These are phyloP conservation scores for Marchantia paleacea DNA, from an alignment of 225 moss, liverwort and hornwort genomes.

Conservation along the genomic window DNA sequence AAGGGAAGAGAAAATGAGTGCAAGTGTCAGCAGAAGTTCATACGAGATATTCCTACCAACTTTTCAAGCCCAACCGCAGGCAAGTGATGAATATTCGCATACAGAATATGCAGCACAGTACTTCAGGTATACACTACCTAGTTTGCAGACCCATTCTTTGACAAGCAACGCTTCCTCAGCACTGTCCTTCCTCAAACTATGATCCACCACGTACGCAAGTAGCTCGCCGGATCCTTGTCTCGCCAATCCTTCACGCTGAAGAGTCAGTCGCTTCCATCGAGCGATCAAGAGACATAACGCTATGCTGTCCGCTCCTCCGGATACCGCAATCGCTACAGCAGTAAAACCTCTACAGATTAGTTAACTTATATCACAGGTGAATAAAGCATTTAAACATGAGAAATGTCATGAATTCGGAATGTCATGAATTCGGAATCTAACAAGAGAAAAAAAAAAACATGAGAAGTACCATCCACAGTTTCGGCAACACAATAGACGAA, in stretches of 20 bases:
- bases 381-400: neutral
- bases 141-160: constrained; percentile 58
- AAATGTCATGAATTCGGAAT: neutral
- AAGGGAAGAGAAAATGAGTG: too few relatives aligned
- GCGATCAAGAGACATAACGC: constrained; percentile 72
- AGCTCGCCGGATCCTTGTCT: constrained; percentile 14
- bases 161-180: constrained; percentile 68
- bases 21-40: too few relatives aligned
- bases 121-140: constrained; percentile 44
- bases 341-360: neutral
- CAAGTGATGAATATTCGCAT: too few relatives aligned
- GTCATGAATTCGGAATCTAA: too few relatives aligned
- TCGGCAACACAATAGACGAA: neutral
- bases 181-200: constrained; percentile 74
- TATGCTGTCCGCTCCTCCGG: constrained; percentile 97
- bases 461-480: neutral
- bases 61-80: too few relatives aligned
- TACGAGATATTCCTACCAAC: too few relatives aligned
- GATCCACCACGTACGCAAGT: constrained; percentile 69
- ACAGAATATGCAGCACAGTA: neutral
- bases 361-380: too few relatives aligned
- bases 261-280: constrained; percentile 54
- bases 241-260: constrained; percentile 16
- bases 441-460: neutral
- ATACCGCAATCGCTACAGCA: constrained; percentile 79